Percentiles rank a stretch among this genome's conserved stretches.
phyloP scores from a whole-genome alignment of 129 eudicot species.

The Kitagawia praeruptora region DNA sequence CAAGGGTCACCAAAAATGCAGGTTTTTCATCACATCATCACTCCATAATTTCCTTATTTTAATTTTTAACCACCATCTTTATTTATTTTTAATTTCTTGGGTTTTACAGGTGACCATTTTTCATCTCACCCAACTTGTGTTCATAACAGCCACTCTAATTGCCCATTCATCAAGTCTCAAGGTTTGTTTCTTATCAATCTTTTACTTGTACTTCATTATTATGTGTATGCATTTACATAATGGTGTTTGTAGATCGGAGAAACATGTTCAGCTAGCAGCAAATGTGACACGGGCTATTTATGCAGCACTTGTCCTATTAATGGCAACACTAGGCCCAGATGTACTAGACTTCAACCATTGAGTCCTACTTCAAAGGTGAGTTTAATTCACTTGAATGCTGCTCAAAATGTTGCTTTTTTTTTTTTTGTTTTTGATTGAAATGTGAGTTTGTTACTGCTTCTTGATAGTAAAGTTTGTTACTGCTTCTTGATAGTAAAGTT shows the following conservation, averaged over 20 bases:
- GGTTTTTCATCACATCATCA: neutral
- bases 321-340: slow-evolving; percentile 82
- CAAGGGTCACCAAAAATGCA: neutral
- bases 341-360: slow-evolving; percentile 60
- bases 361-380: slow-evolving; percentile 68
- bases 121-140: slow-evolving; percentile 7
- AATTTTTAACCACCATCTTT: neutral
- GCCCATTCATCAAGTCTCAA: slow-evolving; percentile 31
- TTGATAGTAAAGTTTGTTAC: neutral
- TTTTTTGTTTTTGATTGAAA: neutral
- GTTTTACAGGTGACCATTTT: slow-evolving; percentile 13
- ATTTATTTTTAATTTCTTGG: neutral
- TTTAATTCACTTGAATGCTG: neutral
- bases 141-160: slow-evolving; percentile 22
- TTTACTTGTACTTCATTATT: neutral
- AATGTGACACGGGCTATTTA: slow-evolving; percentile 56
- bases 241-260: slow-evolving; percentile 53
- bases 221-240: neutral
- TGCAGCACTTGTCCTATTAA: slow-evolving; percentile 69
- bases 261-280: slow-evolving; percentile 48
- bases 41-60: neutral
- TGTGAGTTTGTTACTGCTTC: neutral
- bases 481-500: neutral
- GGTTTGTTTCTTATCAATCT: slow-evolving; percentile 27
- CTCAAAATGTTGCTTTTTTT: neutral